Evolutionary conservation across 2,329 filamentous ascomycete species (phyloP).

Genomic region (Acrodontium crateriforme): DNA sequence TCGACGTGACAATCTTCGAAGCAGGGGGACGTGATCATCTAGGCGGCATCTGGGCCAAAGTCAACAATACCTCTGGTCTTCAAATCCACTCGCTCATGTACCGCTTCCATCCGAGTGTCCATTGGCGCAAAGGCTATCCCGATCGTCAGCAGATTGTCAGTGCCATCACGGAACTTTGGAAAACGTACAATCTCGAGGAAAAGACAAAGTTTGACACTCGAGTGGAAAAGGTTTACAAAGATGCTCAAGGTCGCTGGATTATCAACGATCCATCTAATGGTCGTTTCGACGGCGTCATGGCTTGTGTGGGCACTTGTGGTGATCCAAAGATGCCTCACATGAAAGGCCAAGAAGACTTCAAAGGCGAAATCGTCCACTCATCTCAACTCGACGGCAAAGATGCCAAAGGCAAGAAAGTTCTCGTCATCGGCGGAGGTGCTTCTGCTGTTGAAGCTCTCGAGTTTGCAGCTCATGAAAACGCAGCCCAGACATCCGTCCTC

Average conservation of each 20-base stretch:
- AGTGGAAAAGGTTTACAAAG: conserved; percentile 56
- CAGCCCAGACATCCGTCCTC: conserved; percentile 56
- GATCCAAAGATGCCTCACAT: conserved; percentile 61
- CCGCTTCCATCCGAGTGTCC: conserved; percentile 68
- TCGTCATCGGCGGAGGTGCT: conserved; percentile 66
- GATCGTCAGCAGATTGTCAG: conserved; percentile 60
- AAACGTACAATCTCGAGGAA: conserved; percentile 55
- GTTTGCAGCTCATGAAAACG: conserved; percentile 55
- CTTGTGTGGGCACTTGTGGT: conserved; percentile 68
- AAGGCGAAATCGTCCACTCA: conserved; percentile 61
- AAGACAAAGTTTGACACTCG: conserved; percentile 59
- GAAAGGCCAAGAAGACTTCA: conserved; percentile 56
- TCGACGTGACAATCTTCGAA: conserved; percentile 70
- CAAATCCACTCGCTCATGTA: conserved; percentile 84
- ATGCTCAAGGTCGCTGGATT: conserved; percentile 57
- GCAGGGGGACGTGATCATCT: conserved; percentile 50
- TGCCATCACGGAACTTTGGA: conserved; percentile 60
- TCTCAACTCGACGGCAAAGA: conserved; percentile 59
- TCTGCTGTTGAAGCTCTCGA: conserved; percentile 73
- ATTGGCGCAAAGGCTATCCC: conserved; percentile 65
- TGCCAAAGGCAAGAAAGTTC: conserved; percentile 60
- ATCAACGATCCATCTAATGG: conserved; percentile 60
- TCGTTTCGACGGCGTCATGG: conserved; percentile 64
- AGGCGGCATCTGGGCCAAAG: conserved; percentile 20
- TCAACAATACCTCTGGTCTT: conserved; percentile 69